Evolutionary conservation across 768 basidiomycete genomes (phyloP).

Genomic region (Brasilioporus rufonigricans): DNA sequence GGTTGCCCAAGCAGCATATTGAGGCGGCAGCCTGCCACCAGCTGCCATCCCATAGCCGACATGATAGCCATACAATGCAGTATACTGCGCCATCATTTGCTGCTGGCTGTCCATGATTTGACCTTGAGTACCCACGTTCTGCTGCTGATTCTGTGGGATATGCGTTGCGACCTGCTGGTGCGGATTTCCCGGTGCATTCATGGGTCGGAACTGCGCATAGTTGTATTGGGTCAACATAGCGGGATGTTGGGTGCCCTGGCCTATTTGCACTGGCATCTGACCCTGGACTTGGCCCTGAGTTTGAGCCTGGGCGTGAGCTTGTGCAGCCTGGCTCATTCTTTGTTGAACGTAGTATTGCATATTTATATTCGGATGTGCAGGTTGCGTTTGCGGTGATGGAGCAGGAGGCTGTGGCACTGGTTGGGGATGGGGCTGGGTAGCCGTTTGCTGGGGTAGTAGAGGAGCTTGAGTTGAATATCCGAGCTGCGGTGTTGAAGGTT

Average conservation of each 20-base stretch:
- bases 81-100: constrained; percentile 31
- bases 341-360: constrained; percentile 20
- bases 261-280: constrained; percentile 25
- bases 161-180: constrained; percentile 25
- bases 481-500: constrained; percentile 32
- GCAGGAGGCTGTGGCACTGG: constrained; percentile 24
- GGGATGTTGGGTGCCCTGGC: constrained; percentile 26
- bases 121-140: constrained; percentile 24
- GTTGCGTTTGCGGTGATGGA: constrained; percentile 19
- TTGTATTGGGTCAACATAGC: constrained; percentile 32
- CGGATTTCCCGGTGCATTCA: constrained; percentile 27
- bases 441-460: constrained; percentile 19
- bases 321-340: constrained; percentile 20
- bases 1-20: constrained; percentile 27
- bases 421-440: constrained; percentile 23
- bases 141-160: constrained; percentile 29
- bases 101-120: constrained; percentile 28
- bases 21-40: constrained; percentile 16
- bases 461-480: constrained; percentile 21
- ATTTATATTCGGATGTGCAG: constrained; percentile 13
- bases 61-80: constrained; percentile 27
- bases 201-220: constrained; percentile 34
- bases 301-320: constrained; percentile 22
- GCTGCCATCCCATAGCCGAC: constrained; percentile 20
- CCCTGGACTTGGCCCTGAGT: constrained; percentile 22